Evolutionary conservation across 2,329 filamentous ascomycete species (phyloP).

Genomic region (Aureobasidium leucospermi): DNA sequence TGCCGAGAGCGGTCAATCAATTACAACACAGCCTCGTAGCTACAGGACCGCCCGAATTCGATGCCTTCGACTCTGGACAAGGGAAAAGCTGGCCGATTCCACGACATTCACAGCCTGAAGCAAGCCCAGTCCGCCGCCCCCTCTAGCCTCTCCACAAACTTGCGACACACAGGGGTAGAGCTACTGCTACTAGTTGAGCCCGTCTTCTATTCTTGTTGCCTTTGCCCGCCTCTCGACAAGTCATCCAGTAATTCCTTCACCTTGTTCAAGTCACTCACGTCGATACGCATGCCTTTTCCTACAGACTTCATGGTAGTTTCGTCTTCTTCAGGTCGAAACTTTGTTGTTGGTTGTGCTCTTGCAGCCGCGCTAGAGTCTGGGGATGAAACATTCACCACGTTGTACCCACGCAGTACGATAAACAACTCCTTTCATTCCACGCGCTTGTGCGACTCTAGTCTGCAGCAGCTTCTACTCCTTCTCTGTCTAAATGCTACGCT

Average conservation of each 20-base stretch:
- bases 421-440: not conserved
- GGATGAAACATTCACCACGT: not conserved
- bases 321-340: not conserved
- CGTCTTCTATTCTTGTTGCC: not conserved
- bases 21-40: not conserved
- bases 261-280: too few species aligned
- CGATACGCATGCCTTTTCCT: too few species aligned
- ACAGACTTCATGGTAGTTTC: too few species aligned
- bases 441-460: not conserved
- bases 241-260: too few species aligned
- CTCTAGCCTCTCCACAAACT: not conserved
- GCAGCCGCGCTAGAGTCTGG: slow-evolving; percentile 2
- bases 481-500: not conserved
- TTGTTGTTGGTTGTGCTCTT: not conserved
- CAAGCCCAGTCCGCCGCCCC: not conserved
- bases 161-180: not conserved
- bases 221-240: not conserved
- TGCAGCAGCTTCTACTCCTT: not conserved
- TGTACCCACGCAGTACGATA: not conserved
- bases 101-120: not conserved
- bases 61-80: not conserved
- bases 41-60: not conserved
- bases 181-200: not conserved
- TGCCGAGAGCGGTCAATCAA: slow-evolving; percentile 1
- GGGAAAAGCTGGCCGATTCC: not conserved